Evolutionary conservation across 2,329 filamentous ascomycete species (phyloP).

Genomic region (Stagonosporopsis cucurbitacearum): DNA sequence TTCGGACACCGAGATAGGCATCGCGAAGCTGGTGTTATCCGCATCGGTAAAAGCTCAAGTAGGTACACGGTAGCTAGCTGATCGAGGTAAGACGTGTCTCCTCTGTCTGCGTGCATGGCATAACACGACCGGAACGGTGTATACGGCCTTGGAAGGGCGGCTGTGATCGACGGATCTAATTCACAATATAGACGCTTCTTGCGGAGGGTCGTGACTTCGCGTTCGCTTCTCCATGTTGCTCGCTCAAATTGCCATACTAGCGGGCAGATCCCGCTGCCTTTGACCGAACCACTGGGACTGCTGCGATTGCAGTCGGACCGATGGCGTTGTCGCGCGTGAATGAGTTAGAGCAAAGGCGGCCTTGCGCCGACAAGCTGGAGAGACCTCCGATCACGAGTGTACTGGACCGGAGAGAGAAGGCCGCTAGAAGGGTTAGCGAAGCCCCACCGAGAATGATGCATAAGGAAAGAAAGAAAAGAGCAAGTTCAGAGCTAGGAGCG

Average conservation of each 20-base stretch:
- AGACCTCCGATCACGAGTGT: constrained; percentile 2
- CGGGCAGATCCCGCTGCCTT: neutral
- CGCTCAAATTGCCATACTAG: neutral
- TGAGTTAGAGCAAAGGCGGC: neutral
- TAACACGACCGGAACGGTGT: neutral
- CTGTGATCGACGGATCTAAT: constrained; percentile 13
- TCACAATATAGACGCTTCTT: neutral
- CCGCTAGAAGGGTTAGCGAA: constrained; percentile 7
- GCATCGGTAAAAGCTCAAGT: neutral
- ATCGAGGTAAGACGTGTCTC: neutral
- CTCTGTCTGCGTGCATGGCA: neutral
- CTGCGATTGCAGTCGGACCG: constrained; percentile 4
- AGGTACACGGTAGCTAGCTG: neutral
- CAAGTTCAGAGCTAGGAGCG: neutral
- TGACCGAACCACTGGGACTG: neutral
- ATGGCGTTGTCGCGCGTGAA: neutral
- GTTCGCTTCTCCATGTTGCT: constrained; percentile 5
- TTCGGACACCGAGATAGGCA: neutral
- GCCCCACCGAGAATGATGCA: neutral
- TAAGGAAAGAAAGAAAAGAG: neutral
- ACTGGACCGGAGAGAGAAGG: neutral
- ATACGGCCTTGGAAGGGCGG: constrained; percentile 2
- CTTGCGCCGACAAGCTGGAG: neutral
- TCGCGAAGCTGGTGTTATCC: neutral
- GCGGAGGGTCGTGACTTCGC: constrained; percentile 1